These are phyloP conservation scores for Luffa aegyptiaca DNA, from an alignment of 306 rosid species.

Conservation along the genomic window DNA sequence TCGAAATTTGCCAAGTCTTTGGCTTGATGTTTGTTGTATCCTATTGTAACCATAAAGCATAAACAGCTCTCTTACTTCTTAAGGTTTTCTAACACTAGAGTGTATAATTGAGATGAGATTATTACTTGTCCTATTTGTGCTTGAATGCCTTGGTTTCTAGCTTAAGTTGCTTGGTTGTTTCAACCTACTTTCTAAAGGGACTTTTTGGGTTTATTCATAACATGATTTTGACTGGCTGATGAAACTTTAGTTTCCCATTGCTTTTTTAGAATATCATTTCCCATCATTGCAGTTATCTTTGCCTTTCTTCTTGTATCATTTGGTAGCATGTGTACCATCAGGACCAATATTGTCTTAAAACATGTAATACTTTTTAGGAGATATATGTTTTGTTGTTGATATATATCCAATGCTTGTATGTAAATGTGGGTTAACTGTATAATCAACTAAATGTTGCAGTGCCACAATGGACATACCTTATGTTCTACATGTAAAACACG, in stretches of 20 bases:
- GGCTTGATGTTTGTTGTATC: neutral
- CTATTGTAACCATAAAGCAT: neutral
- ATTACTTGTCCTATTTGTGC: neutral
- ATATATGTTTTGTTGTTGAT: neutral
- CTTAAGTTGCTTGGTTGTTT: neutral
- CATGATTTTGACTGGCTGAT: neutral
- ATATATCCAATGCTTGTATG: neutral
- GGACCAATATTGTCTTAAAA: neutral
- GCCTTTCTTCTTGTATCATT: neutral
- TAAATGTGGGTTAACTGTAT: neutral
- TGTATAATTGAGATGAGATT: neutral
- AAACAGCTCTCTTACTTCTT: neutral
- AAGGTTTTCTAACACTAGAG: neutral
- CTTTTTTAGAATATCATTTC: neutral
- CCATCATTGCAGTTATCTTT: neutral
- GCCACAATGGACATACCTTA: conserved; percentile 96
- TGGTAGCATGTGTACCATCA: neutral
- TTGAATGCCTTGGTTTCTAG: neutral
- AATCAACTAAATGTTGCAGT: conserved; percentile 37
- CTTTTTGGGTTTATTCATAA: neutral
- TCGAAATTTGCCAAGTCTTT: neutral
- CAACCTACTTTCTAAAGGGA: neutral
- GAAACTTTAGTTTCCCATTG: neutral
- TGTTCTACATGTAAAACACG: conserved; percentile 97
- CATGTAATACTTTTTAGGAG: neutral